Base-by-base conservation (phyloP, 176 grass and related monocot species). In the Tuctoria greenei region DNA sequence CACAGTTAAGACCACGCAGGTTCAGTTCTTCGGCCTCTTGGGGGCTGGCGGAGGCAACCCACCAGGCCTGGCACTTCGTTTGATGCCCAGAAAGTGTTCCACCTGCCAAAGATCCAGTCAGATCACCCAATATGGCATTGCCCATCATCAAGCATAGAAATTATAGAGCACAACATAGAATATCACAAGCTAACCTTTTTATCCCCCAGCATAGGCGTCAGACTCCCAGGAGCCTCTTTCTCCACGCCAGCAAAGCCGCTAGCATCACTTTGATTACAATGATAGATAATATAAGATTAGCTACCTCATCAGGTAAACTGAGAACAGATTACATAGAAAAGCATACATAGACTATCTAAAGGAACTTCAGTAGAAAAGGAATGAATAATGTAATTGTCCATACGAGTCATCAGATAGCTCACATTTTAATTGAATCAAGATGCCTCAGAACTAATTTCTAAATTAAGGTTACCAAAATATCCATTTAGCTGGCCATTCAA, bases 151-250 rank as follows among this genome's bases (percentile, higher is more conserved):
- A 61, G 44, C 47, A 71, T 47, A 79, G 39, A 69, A 71, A 76
- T 79, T 76, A 61, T 57, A 65, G 17, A 57, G 83, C 28, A 62
- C 17, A 82, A 57, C 36, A 68, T 26, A 47, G 21, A 59, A 79
- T 57, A 72, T 71, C 46, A 49, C 16, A 56, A 56, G 61, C 25
- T n/a, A 71, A 92, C 87, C 85, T 92, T 99, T 99, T 86, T 88
- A 77, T 93, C 93, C 52, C 83, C 81, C 36, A 83, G 86, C 89
- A 92, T 88, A 59, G 95, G 89, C 69, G 95, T 99, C 78, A 95
- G 52, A n/a, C 87, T 84, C 73, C 89, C 85, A 56, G 86, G 72
- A 46, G 73, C 75, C 62, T 82, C 82, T 86, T 90, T 92, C 82
- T 94, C 91, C 67, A 92, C 83, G 37, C 77, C 78, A 79, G 79